Percentiles rank a stretch among this genome's conserved stretches.
Conservation (phyloP, 1,284 basidiomycete species). For the Austroboletus niveus region DNA sequence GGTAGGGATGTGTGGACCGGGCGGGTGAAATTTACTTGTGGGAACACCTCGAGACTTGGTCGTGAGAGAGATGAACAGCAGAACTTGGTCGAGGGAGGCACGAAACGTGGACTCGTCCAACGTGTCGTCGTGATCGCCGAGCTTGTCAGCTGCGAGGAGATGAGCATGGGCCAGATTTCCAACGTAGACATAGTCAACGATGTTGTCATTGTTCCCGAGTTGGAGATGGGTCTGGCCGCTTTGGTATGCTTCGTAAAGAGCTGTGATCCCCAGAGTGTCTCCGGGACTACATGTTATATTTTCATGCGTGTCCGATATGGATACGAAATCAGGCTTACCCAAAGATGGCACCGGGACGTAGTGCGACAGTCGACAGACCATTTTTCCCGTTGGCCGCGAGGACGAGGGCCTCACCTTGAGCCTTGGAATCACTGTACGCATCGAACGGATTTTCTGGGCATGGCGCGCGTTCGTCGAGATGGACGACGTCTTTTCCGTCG, state of each 20-base stretch:
- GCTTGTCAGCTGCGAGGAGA: conserved; percentile 88
- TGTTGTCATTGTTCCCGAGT: conserved; percentile 90
- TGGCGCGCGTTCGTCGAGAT: conserved; percentile 89
- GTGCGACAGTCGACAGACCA: conserved; percentile 84
- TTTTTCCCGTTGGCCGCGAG: conserved; percentile 82
- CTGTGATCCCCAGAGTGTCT: conserved; percentile 85
- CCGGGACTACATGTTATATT: conserved; percentile 60
- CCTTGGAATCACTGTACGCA: conserved; percentile 97
- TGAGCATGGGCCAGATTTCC: conserved; percentile 96
- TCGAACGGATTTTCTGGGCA: conserved; percentile 80
- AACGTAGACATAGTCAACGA: conserved; percentile 98
- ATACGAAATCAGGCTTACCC: conserved; percentile 52
- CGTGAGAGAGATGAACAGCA: conserved; percentile 51
- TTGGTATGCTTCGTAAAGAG: conserved; percentile 80
- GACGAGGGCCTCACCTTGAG: conserved; percentile 85
- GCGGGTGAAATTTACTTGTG: conserved; percentile 72
- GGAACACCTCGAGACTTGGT: conserved; percentile 65
- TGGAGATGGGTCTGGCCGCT: conserved; percentile 89
- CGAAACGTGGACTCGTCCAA: conserved; percentile 19
- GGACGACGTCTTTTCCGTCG: conserved; percentile 78
- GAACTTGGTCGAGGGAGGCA: conserved; percentile 41
- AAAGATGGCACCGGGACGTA: conserved; percentile 96
- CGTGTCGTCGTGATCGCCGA: conserved; percentile 38
- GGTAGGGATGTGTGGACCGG: conserved; percentile 72
- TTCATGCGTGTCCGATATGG: not conserved